Evolutionary conservation across 495 filamentous ascomycete species (phyloP).

Genomic region (Darksidea phi): DNA sequence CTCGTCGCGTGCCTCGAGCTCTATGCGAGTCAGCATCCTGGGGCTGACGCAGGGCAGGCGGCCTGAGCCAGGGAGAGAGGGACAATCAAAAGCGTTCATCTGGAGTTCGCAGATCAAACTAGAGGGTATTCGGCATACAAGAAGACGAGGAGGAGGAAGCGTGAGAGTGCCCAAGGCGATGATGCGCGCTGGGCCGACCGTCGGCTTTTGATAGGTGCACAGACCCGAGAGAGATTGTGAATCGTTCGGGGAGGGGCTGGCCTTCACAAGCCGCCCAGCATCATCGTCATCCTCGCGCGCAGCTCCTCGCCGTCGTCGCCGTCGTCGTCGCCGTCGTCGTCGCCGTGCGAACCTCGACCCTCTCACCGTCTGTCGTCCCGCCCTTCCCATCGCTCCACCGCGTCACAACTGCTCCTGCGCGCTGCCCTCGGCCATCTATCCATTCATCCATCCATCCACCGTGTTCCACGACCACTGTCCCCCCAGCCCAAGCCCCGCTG

Average conservation of each 20-base stretch:
- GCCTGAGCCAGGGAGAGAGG: background rate
- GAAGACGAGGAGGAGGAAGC: no score
- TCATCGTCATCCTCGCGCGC: conserved; percentile 4
- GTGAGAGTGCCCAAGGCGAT: no score
- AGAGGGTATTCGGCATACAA: background rate
- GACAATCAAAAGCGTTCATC: background rate
- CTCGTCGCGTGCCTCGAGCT: conserved; percentile 13
- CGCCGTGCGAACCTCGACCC: background rate
- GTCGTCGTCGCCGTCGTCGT: background rate
- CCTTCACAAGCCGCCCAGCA: background rate
- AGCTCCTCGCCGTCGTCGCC: background rate
- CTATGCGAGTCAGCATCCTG: conserved; percentile 37
- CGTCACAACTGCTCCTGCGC: background rate
- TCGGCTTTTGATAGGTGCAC: background rate
- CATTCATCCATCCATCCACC: conserved; percentile 9
- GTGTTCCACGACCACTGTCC: conserved; percentile 13
- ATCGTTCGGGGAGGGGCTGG: no score
- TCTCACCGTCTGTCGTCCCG: conserved; percentile 4
- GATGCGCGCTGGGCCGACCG: no score
- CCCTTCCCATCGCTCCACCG: background rate
- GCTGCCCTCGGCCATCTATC: background rate
- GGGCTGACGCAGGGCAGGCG: conserved; percentile 17
- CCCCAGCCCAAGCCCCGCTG: background rate
- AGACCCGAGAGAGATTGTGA: background rate
- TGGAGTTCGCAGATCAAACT: background rate